Evolutionary conservation across 2,329 filamentous ascomycete species (phyloP).

Genomic region (Ceratocystis diversiconidia): DNA sequence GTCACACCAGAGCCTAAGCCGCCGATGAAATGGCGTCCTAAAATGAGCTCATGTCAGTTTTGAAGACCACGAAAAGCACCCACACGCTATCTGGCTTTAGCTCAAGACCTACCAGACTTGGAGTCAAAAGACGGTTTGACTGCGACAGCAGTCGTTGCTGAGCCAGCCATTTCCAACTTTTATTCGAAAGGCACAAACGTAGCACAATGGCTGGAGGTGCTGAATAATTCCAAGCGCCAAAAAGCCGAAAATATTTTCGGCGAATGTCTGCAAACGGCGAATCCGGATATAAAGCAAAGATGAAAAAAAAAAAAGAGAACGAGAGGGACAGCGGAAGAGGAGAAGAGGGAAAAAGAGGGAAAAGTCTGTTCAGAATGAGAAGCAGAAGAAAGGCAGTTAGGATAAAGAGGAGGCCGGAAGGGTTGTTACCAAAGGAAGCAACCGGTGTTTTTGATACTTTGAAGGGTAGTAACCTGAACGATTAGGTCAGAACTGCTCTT

Average conservation of each 20-base stretch:
- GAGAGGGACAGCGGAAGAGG: not conserved
- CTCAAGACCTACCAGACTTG: conserved; percentile 13
- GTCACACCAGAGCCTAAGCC: conserved; percentile 77
- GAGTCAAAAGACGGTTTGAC: conserved; percentile 12
- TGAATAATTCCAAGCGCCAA: not conserved
- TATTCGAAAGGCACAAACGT: not conserved
- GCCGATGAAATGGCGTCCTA: conserved; percentile 75
- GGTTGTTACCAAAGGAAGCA: not conserved
- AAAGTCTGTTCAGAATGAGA: not conserved
- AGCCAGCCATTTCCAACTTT: not conserved
- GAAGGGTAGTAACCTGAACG: not conserved
- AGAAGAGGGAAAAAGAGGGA: not conserved
- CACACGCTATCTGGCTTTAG: not conserved
- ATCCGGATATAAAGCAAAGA: not conserved
- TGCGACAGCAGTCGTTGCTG: conserved; percentile 6
- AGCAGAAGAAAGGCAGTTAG: not conserved
- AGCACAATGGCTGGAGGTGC: not conserved
- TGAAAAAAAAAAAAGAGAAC: not conserved
- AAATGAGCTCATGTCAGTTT: not conserved
- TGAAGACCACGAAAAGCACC: not conserved
- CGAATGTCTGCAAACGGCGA: not conserved
- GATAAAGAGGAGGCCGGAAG: conserved; percentile 4
- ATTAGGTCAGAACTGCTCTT: not conserved
- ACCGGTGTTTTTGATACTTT: not conserved
- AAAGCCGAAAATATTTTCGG: not conserved